Base-by-base conservation (phyloP, 768 basidiomycete species). In the Tylopilus plumbeoviolaceoides region DNA sequence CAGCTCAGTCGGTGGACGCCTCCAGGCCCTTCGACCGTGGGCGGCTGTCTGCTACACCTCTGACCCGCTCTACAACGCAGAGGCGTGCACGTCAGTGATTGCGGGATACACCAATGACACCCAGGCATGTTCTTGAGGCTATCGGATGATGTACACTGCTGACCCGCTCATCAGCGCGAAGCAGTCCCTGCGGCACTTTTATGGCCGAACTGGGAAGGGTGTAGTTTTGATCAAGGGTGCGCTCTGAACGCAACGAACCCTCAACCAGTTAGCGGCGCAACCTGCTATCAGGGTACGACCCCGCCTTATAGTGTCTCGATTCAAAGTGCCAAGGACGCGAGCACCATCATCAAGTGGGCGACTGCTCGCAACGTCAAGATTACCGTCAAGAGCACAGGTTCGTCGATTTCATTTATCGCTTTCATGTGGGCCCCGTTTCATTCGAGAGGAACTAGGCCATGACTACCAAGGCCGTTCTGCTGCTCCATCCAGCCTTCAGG, bases 161-260 rank as follows among this genome's bases (percentile, higher is more conserved):
- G 5, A 6, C 20, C 25, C 20, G 21, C 28, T 44, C n/a, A 50
- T 47, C 40, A 65, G 63, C 63, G 63, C 23, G 64, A 59, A 55
- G 51, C 49, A 6, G 39, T 43, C 12, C 33, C 64, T 1, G 25
- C 61, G 1, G 61, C 64, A 2, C 57, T 66, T 15, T 40, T 65
- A 12, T 65, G 57, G 64, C 0, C 55, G 10, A 65, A 65, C 48
- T 66, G 58, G 59, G 63, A 65, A 35, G 25, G 53, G 2, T 65
- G 63, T 35, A 36, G 51, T 12, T 65, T 51, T 15, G 45, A 11
- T 4, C 36, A 55, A 27, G 64, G 55, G 1, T 65, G 63, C 18
- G 47, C 55, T n/a, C 27, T 65, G 23, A 55, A 59, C 27, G 58
- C 57, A 25, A 33, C 25, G 23, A 23, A 61, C 23, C 63, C 64